Evolutionary conservation across 331 rosid species (phyloP).

Genomic region (Rosa hybrid): DNA sequence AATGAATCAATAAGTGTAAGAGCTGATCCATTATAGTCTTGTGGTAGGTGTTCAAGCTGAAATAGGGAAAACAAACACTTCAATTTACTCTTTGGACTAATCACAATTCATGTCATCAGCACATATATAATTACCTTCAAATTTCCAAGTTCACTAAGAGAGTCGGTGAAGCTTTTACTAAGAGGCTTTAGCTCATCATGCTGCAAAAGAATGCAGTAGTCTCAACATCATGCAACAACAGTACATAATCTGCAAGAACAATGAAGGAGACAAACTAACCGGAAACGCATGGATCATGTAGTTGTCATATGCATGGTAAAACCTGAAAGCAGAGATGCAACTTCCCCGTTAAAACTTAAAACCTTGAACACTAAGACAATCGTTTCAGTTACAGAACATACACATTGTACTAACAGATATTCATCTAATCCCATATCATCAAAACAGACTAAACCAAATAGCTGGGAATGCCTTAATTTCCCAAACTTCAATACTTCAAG

Average conservation of each 20-base stretch:
- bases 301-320: conserved; percentile 94
- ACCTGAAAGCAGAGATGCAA: conserved; percentile 49
- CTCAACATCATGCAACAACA: conserved; percentile 10
- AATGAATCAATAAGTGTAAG: conserved; percentile 89
- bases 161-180: conserved; percentile 74
- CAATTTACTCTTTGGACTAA: conserved; percentile 21
- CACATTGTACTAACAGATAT: background rate
- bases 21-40: conserved; percentile 80
- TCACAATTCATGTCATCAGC: conserved; percentile 12
- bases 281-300: conserved; percentile 92
- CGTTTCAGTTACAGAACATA: conserved; percentile 5
- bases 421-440: background rate
- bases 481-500: conserved; percentile 4
- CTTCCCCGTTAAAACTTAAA: conserved; percentile 6
- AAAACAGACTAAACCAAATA: background rate
- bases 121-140: conserved; percentile 50
- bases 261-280: conserved; percentile 47
- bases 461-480: background rate
- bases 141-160: conserved; percentile 93
- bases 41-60: conserved; percentile 92
- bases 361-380: background rate
- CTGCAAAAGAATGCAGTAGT: conserved; percentile 44
- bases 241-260: conserved; percentile 14
- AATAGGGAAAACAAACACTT: conserved; percentile 33
- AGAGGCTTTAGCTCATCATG: conserved; percentile 96